Base-by-base conservation (phyloP, 805 yeast genomes). In the Cyberlindnera subsufficiens region DNA sequence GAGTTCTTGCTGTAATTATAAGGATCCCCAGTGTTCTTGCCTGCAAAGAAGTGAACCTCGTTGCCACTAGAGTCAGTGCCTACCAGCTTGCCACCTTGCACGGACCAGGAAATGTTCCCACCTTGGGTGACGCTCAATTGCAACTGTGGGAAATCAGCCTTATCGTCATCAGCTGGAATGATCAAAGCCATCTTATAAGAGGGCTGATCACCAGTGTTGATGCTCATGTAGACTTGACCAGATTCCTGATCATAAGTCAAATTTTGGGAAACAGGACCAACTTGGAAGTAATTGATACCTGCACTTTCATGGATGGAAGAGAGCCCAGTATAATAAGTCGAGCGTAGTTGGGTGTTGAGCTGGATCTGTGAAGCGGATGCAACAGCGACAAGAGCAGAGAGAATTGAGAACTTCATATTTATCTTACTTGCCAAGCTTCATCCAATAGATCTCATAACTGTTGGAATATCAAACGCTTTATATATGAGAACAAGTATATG, bases 11-110 rank as follows among this genome's bases (percentile, higher is more conserved):
- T 67, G 57, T 61, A 65, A n/a, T 46, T 33, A 61, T 72, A 72
- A 20, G 75, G 74, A 52, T 73, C 78, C 37, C 51, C 52, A 44
- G 67, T 61, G 61, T 71, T 65, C 65, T 61, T 67, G 50, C 68
- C 67, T 40, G 71, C 77, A 51, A 58, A 67, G 60, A 71, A 69
- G 8, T 29, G 19, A 15, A 46, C 42, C 11, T 29, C 29, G 20
- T 58, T 58, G 22, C 48, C 50, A 17, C 65, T 43, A 16, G 33
- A 8, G 35, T 68, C 68, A 35, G 62, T 54, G 42, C 60, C 58
- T 14, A 45, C 38, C 38, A 71, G 53, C 15, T 45, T 41, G 29
- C 59, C 63, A 39, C 48, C 44, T 7, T 37, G 34, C 15, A 50
- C 11, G 5, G 33, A 13, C 53, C 53, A 53, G 6, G 29, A 33